Evolutionary conservation across 2,329 filamentous ascomycete species (phyloP).

Genomic region (Fusarium devonianum): DNA sequence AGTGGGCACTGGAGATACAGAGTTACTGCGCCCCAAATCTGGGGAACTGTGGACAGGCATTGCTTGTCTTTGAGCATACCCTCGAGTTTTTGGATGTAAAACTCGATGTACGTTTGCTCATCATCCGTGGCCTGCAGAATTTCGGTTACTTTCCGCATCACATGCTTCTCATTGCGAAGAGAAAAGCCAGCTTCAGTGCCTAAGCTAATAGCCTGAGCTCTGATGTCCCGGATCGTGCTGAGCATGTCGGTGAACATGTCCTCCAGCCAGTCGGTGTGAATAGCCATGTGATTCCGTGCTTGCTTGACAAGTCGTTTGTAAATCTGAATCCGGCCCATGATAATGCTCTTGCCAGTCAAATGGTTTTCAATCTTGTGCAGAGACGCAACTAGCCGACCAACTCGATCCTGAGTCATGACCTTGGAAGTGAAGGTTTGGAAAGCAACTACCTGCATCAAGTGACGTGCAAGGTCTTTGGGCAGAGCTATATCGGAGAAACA

Average conservation of each 20-base stretch:
- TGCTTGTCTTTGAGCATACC: constrained; percentile 71
- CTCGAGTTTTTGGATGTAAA: constrained; percentile 71
- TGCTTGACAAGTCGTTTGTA: constrained; percentile 81
- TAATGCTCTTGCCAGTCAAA: constrained; percentile 80
- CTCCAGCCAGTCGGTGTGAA: constrained; percentile 79
- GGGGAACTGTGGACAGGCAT: constrained; percentile 69
- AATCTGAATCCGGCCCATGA: constrained; percentile 77
- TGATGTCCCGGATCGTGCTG: constrained; percentile 78
- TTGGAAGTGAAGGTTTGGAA: constrained; percentile 80
- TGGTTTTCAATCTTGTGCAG: constrained; percentile 77
- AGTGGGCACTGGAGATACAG: constrained; percentile 74
- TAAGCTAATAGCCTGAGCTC: constrained; percentile 75
- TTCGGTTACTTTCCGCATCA: constrained; percentile 72
- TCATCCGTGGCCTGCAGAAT: constrained; percentile 60
- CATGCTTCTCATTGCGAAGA: constrained; percentile 72
- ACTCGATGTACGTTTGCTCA: constrained; percentile 72
- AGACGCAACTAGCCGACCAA: constrained; percentile 72
- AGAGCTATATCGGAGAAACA: constrained; percentile 72
- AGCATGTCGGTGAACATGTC: constrained; percentile 85
- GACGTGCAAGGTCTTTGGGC: constrained; percentile 80
- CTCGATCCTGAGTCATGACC: constrained; percentile 75
- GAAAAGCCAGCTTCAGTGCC: constrained; percentile 74
- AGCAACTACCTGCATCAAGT: constrained; percentile 81
- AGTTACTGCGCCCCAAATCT: constrained; percentile 86
- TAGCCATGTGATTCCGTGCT: constrained; percentile 72